Evolutionary conservation across 345 rosid genomes (phyloP).

Genomic region (Lepidium sativum): DNA sequence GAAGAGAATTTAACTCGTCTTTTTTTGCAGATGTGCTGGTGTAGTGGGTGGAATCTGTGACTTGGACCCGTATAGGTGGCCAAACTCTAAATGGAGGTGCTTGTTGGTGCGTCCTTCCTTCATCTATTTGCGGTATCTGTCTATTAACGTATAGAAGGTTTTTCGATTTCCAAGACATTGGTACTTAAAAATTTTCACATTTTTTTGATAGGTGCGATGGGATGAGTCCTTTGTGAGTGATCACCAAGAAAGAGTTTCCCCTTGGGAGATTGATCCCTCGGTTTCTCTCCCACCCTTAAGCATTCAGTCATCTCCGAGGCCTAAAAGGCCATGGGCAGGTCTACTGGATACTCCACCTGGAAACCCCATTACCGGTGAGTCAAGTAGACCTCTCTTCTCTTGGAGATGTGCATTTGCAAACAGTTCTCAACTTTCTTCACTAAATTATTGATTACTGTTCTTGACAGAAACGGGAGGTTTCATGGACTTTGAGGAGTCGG

Average conservation of each 20-base stretch:
- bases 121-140: neutral
- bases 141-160: neutral
- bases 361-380: constrained; percentile 46
- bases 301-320: constrained; percentile 71
- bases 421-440: neutral
- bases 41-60: constrained; percentile 61
- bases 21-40: constrained; percentile 55
- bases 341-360: constrained; percentile 43
- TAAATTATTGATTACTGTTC: constrained; percentile 5
- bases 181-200: neutral
- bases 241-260: constrained; percentile 72
- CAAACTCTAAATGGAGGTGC: constrained; percentile 92
- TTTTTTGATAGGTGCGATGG: constrained; percentile 65
- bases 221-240: constrained; percentile 51
- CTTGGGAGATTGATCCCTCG: constrained; percentile 87
- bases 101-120: constrained; percentile 46
- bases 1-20: neutral
- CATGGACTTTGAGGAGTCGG: constrained; percentile 82
- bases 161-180: neutral
- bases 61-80: constrained; percentile 79
- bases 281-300: constrained; percentile 62
- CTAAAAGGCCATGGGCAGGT: constrained; percentile 65
- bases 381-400: neutral
- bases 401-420: neutral
- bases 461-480: constrained; percentile 42